Percentiles rank a stretch among this genome's conserved stretches.
phyloP scores from a whole-genome alignment of 2,329 filamentous ascomycete species.

The Apiospora rasikravindrae region DNA sequence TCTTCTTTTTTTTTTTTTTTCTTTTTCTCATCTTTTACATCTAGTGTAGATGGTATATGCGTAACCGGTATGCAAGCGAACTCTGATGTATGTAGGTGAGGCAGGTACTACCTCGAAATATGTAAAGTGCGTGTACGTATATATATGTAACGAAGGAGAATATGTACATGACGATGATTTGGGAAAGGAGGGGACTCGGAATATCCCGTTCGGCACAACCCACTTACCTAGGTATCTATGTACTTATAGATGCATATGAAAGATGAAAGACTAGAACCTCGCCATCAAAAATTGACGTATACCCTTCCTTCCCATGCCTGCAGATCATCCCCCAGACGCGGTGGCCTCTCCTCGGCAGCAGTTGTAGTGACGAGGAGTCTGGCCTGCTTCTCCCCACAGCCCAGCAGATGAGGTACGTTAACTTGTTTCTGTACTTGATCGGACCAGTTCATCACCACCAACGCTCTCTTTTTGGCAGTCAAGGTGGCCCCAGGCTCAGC shows the following conservation, averaged over 20 bases:
- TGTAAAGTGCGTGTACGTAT: not conserved
- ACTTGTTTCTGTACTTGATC: constrained; percentile 36
- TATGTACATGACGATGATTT: not conserved
- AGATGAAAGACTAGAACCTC: not conserved
- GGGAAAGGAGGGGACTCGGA: not conserved
- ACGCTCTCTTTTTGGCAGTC: constrained; percentile 36
- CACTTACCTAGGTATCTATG: too few relatives aligned
- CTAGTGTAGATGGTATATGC: too few relatives aligned
- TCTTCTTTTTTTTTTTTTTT: not conserved
- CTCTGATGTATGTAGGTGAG: not conserved
- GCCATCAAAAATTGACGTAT: constrained; percentile 41
- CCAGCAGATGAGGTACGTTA: constrained; percentile 34
- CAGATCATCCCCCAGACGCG: constrained; percentile 23
- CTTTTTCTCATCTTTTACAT: not conserved
- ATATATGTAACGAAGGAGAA: not conserved
- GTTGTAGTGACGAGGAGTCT: constrained; percentile 37
- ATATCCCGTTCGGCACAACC: not conserved
- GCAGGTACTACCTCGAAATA: not conserved
- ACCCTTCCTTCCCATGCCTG: constrained; percentile 38
- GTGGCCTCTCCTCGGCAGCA: not conserved
- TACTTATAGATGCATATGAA: too few relatives aligned
- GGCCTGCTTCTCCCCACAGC: constrained; percentile 26
- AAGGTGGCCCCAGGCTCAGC: constrained; percentile 23
- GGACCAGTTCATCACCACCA: constrained; percentile 55
- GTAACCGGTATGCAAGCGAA: not conserved